Evolutionary conservation across 1,284 basidiomycete genomes (phyloP).

Genomic region (Rhodofomes roseus): DNA sequence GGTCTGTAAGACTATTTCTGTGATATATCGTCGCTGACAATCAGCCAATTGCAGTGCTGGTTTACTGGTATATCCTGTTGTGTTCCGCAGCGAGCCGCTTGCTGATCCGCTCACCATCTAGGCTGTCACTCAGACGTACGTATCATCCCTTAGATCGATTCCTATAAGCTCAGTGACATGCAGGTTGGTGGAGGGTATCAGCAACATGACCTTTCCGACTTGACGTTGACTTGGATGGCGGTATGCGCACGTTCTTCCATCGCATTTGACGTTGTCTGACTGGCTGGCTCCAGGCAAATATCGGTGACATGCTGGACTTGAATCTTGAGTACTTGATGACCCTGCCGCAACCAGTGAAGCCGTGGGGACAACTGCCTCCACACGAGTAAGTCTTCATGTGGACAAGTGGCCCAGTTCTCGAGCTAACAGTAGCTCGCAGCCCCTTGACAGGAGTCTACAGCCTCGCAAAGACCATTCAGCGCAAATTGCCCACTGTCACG

Average conservation of each 20-base stretch:
- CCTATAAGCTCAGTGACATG: background rate
- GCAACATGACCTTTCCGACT: conserved; percentile 61
- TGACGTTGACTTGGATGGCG: conserved; percentile 66
- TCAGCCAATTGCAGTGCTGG: conserved; percentile 47
- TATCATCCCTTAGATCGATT: background rate
- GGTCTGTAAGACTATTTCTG: conserved; percentile 20
- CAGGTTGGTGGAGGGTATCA: conserved; percentile 68
- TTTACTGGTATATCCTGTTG: conserved; percentile 43
- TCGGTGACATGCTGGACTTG: conserved; percentile 50
- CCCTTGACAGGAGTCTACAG: conserved; percentile 50
- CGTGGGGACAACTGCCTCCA: conserved; percentile 56
- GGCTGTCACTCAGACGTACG: conserved; percentile 13
- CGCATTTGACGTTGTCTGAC: conserved; percentile 8
- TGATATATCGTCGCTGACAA: too few species aligned
- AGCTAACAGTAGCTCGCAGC: conserved; percentile 28
- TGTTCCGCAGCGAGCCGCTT: background rate
- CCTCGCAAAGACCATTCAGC: conserved; percentile 40
- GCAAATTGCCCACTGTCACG: conserved; percentile 41
- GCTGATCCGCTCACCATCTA: background rate
- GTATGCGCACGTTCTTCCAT: conserved; percentile 31
- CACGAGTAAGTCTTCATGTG: conserved; percentile 46
- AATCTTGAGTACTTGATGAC: conserved; percentile 50
- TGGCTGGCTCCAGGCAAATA: conserved; percentile 41
- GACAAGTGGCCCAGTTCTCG: background rate
- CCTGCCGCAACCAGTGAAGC: conserved; percentile 47